Conservation (phyloP, 768 basidiomycete species). For the Ephemerocybe angulata region DNA sequence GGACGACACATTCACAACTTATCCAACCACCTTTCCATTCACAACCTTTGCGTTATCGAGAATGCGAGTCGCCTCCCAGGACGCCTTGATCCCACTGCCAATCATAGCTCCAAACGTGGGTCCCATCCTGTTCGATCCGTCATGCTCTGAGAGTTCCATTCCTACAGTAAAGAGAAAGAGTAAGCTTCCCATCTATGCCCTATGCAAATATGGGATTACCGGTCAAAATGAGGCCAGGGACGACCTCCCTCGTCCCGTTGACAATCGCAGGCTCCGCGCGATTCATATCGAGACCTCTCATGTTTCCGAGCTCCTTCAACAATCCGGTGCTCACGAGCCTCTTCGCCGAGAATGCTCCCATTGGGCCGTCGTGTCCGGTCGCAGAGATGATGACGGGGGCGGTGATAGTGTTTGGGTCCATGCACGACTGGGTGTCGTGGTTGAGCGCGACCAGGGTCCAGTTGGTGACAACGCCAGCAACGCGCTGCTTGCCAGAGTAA, state of each 20-base stretch:
- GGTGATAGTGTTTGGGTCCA: slow-evolving; percentile 82
- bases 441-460: slow-evolving; percentile 51
- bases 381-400: slow-evolving; percentile 70
- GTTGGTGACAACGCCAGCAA: slow-evolving; percentile 50
- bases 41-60: slow-evolving; percentile 47
- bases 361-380: slow-evolving; percentile 75
- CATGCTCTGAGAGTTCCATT: slow-evolving; percentile 81
- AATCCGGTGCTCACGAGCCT: slow-evolving; percentile 73
- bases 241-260: slow-evolving; percentile 71
- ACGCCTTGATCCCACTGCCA: slow-evolving; percentile 70
- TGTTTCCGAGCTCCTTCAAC: slow-evolving; percentile 70
- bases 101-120: slow-evolving; percentile 83
- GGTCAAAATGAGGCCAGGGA: slow-evolving; percentile 70
- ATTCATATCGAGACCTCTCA: slow-evolving; percentile 79
- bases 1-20: too few relatives aligned
- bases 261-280: slow-evolving; percentile 81
- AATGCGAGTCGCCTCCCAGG: slow-evolving; percentile 56
- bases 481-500: slow-evolving; percentile 46
- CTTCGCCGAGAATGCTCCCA: slow-evolving; percentile 82
- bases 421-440: slow-evolving; percentile 76
- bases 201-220: slow-evolving; percentile 39
- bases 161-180: slow-evolving; percentile 35
- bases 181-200: slow-evolving; percentile 5
- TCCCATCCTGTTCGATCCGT: slow-evolving; percentile 74
- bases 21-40: slow-evolving; percentile 53